Conservation (phyloP, 805 yeast species). For the Priceomyces castillae region DNA sequence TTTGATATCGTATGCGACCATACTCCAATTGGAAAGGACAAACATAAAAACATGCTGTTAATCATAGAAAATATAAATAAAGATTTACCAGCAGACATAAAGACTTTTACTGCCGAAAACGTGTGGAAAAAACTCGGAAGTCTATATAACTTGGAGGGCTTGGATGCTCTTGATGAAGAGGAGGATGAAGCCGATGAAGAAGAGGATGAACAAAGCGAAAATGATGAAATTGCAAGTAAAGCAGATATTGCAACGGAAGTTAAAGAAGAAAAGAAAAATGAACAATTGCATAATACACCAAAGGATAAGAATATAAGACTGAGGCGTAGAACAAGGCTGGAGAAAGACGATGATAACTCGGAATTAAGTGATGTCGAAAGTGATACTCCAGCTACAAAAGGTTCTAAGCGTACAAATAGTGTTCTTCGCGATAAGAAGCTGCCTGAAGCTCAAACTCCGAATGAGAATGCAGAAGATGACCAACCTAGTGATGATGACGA, state of each 20-base stretch:
- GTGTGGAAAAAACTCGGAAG: slow-evolving; percentile 55
- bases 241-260: slow-evolving; percentile 7
- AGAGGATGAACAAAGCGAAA: slow-evolving; percentile 15
- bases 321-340: slow-evolving; percentile 3
- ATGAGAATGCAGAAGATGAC: slow-evolving; percentile 9
- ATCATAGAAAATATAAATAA: slow-evolving; percentile 41
- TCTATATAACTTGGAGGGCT: slow-evolving; percentile 54
- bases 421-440: neutral
- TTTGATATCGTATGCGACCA: slow-evolving; percentile 59
- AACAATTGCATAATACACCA: slow-evolving; percentile 2
- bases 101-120: slow-evolving; percentile 43
- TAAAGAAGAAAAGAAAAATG: slow-evolving; percentile 7
- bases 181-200: slow-evolving; percentile 14
- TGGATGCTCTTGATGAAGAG: slow-evolving; percentile 52
- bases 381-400: slow-evolving; percentile 6
- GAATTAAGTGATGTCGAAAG: slow-evolving; percentile 12
- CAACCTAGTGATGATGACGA: slow-evolving; percentile 24
- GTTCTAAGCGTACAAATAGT: neutral
- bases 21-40: slow-evolving; percentile 64
- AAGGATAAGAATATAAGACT: neutral
- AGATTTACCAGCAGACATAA: slow-evolving; percentile 15
- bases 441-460: slow-evolving; percentile 7
- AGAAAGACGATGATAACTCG: slow-evolving; percentile 11
- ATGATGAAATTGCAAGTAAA: slow-evolving; percentile 10
- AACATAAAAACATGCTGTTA: slow-evolving; percentile 41